These are phyloP conservation scores for Neopestalotiopsis sp. DNA, from an alignment of 2,329 filamentous ascomycete genomes.

Conservation along the genomic window DNA sequence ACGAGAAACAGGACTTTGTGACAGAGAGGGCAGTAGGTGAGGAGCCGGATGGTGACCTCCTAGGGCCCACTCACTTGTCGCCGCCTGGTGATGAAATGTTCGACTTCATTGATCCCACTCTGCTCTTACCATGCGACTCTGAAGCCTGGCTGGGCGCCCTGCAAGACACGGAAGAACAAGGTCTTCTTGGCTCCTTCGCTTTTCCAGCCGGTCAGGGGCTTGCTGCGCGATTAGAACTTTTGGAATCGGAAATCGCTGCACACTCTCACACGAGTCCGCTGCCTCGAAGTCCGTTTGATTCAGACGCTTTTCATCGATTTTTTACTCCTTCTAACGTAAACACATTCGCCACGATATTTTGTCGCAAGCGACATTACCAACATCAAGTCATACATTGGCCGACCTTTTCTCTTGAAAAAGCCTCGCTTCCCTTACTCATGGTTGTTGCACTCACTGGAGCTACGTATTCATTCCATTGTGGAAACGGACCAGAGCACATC, in stretches of 20 bases:
- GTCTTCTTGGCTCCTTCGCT: slow-evolving; percentile 14
- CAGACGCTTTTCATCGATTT: slow-evolving; percentile 3
- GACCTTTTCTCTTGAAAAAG: slow-evolving; percentile 18
- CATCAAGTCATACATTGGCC: slow-evolving; percentile 20
- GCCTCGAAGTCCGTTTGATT: not conserved
- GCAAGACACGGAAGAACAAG: slow-evolving; percentile 17
- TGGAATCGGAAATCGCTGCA: slow-evolving; percentile 14
- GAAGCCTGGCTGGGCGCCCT: slow-evolving; percentile 13
- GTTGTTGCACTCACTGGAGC: slow-evolving; percentile 19
- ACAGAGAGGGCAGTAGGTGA: slow-evolving; percentile 20
- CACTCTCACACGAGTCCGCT: not conserved
- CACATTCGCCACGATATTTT: slow-evolving; percentile 17
- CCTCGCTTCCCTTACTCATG: slow-evolving; percentile 17
- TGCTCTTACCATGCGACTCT: slow-evolving; percentile 14
- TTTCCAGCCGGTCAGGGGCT: slow-evolving; percentile 6
- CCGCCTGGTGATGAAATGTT: not conserved
- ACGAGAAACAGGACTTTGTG: slow-evolving; percentile 18
- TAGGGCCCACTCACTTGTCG: slow-evolving; percentile 14
- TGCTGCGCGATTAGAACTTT: slow-evolving; percentile 17
- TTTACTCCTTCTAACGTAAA: slow-evolving; percentile 17
- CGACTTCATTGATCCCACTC: slow-evolving; percentile 11
- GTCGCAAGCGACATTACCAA: slow-evolving; percentile 20
- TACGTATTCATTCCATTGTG: slow-evolving; percentile 18
- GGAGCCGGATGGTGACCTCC: slow-evolving; percentile 19
- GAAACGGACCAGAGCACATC: slow-evolving; percentile 14